Percentiles rank a stretch among this genome's conserved stretches.
Evolutionary conservation across 2,329 filamentous ascomycete genomes (phyloP).

Genomic region (Trichoderma sp.): DNA sequence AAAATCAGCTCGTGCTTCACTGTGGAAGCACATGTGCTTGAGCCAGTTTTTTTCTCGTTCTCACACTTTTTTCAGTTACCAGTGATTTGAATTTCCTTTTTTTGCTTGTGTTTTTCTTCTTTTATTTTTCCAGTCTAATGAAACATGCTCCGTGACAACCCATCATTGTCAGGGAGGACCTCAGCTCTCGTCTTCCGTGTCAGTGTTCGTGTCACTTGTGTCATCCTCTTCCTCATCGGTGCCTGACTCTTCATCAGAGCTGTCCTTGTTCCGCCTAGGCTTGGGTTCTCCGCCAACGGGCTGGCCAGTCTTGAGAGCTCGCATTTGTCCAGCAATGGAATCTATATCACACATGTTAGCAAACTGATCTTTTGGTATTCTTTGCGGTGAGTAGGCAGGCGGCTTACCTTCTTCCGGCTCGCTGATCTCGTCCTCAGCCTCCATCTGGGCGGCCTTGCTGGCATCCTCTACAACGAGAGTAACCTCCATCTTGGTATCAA

Average conservation of each 20-base stretch:
- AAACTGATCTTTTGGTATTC: background rate
- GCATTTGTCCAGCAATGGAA: conserved; percentile 88
- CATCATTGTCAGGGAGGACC: conserved; percentile 32
- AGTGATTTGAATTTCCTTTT: background rate
- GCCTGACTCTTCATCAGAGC: conserved; percentile 73
- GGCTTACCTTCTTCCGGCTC: conserved; percentile 93
- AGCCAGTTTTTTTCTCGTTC: background rate
- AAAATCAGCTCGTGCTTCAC: background rate
- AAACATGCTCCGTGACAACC: conserved; percentile 2
- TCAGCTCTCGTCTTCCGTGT: conserved; percentile 59
- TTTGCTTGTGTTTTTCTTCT: background rate
- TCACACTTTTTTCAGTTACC: background rate
- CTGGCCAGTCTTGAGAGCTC: conserved; percentile 73
- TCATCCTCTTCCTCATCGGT: conserved; percentile 69
- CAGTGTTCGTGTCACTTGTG: conserved; percentile 68
- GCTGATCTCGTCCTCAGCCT: conserved; percentile 90
- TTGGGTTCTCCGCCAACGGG: conserved; percentile 60
- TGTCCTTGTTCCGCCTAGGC: conserved; percentile 53
- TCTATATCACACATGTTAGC: conserved; percentile 52
- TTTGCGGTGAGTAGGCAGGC: conserved; percentile 7
- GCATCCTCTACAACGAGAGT: conserved; percentile 87
- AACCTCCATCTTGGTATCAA: conserved; percentile 90
- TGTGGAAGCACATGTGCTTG: background rate
- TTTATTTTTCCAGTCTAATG: conserved; percentile 17
- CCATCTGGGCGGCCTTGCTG: conserved; percentile 77